Conservation (phyloP, 306 rosid species). For the Prunus dulcis region DNA sequence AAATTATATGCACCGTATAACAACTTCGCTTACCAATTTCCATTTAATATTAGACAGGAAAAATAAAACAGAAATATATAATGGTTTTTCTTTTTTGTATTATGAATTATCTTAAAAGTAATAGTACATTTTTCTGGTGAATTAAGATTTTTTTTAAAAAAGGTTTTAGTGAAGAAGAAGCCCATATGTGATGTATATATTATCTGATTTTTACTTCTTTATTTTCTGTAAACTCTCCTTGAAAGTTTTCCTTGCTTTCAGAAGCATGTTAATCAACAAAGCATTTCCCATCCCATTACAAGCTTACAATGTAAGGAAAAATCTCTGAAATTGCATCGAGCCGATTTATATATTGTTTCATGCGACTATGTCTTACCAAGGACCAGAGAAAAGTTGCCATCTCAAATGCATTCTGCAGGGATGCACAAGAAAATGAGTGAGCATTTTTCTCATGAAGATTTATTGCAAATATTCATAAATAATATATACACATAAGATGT, state of each 20-base stretch:
- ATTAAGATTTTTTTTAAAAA: too few species aligned
- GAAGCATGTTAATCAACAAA: too few species aligned
- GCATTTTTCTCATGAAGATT: constrained; percentile 18
- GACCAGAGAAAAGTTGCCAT: constrained; percentile 96
- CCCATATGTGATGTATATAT: too few species aligned
- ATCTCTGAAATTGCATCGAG: background rate
- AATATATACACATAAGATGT: background rate
- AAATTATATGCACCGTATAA: too few species aligned
- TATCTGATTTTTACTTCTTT: background rate
- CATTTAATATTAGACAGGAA: too few species aligned
- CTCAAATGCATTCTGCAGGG: constrained; percentile 92
- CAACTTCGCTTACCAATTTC: too few species aligned
- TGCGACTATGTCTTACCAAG: constrained; percentile 53
- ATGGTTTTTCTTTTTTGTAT: too few species aligned
- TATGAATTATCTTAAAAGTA: too few species aligned
- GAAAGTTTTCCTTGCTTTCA: background rate
- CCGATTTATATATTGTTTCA: background rate
- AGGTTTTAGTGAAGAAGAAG: too few species aligned
- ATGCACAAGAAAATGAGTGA: constrained; percentile 12
- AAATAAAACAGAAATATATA: too few species aligned
- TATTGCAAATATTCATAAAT: background rate
- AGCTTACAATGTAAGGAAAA: too few species aligned
- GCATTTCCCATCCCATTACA: background rate
- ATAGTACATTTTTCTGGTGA: too few species aligned
- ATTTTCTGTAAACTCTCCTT: background rate